Base-by-base conservation (phyloP, 208 protist genomes). In the Crithidia fasciculata region DNA sequence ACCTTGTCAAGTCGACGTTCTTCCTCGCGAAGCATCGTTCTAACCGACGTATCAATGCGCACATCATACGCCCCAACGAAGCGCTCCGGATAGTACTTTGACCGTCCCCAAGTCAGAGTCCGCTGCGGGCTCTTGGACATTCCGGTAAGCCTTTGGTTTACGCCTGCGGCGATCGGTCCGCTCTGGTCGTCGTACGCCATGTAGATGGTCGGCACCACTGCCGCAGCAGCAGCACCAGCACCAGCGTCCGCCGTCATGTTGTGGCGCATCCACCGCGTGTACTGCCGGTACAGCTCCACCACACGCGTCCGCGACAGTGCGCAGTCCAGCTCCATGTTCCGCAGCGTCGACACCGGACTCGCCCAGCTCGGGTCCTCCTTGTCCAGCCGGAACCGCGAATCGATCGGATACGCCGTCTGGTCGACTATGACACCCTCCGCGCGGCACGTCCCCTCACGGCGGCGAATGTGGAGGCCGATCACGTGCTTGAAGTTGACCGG, bases 391-490 rank as follows among this genome's bases (percentile, higher is more conserved):
- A 61, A 61, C 12, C 57, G 57, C 28, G 37, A 2, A 45, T 61
- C 57, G 8, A 61, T 41, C 12, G 57, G 10, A 12, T 19, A 16
- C 5, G 3, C n/a, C 39, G 57, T 41, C 4, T 39, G 6, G 10
- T 45, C 57, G 4, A 61, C n/a, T 13, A 16, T 15, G 4, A 61
- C 5, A 5, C 9, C 39, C 39, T 45, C 57, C 54, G 19, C 19
- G 19, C 50, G 50, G 19, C 70, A 75, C 4, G 43, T 57, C 12
- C 10, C n/a, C 18, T 62, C 70, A 53, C 47, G 53, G 36, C 53
- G 61, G 8, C 61, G 49, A 0, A 75, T 49, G 61, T 69, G 53
- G 5, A 69, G 18, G 6, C 70, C 70, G 18, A 75, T 40, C 5
- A 61, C 53, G 41, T 39, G 19, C 50, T 39, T 43, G 18, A 60